phyloP scores from a whole-genome alignment of 225 moss, liverwort and hornwort species.

The Rhytidiadelphus loreus region DNA sequence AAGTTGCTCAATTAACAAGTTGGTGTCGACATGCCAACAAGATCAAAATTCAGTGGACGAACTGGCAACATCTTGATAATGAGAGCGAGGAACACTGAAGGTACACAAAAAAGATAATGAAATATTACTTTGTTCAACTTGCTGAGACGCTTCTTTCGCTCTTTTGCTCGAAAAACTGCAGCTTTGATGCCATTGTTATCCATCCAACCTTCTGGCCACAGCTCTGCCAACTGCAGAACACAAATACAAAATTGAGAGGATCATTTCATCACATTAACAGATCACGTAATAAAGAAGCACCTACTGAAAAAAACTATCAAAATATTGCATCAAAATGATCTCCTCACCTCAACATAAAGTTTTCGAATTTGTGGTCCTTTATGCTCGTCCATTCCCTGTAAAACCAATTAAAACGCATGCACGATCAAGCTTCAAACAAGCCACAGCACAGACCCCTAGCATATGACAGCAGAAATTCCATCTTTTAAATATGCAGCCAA shows the following conservation, averaged over 20 bases:
- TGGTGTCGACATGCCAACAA: neutral
- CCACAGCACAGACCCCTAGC: neutral
- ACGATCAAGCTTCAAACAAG: neutral
- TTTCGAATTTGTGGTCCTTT: conserved; percentile 97
- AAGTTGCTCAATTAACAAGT: neutral
- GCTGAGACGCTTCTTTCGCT: conserved; percentile 74
- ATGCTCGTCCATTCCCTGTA: conserved; percentile 99
- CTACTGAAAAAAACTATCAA: neutral
- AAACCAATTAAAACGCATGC: neutral
- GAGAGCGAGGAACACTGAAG: neutral
- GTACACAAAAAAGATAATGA: neutral
- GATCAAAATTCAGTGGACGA: neutral
- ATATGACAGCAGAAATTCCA: neutral
- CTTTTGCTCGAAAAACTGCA: conserved; percentile 75
- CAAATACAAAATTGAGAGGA: neutral
- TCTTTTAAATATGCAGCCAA: neutral
- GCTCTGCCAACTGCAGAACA: conserved; percentile 71
- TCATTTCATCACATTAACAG: neutral
- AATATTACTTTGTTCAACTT: conserved; percentile 60
- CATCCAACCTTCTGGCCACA: conserved; percentile 99
- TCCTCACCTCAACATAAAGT: conserved; percentile 81
- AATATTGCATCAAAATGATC: neutral
- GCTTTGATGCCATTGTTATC: conserved; percentile 91
- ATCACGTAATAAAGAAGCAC: neutral
- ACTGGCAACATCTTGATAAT: neutral